Evolutionary conservation across 306 rosid species (phyloP), one percentile per base, ranked within the genome.

Genomic region (Vachellia collinsii): DNA sequence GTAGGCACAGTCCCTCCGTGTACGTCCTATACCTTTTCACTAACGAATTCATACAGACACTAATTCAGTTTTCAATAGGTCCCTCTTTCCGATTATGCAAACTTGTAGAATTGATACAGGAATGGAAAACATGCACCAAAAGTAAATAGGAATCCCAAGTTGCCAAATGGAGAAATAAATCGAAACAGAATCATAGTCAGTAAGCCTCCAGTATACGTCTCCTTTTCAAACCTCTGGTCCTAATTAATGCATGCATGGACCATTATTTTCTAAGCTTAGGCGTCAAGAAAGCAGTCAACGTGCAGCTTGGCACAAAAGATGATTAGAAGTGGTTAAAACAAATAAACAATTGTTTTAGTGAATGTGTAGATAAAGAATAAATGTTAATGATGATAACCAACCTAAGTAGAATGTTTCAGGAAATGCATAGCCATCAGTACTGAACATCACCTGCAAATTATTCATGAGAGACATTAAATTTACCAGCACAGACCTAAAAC

Each of bases 371-470:
- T 37, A 65, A 34, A 68, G 72, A 61, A 11, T 16, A 61, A 66
- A 43, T 51, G 36, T 20, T 37, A 67, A 64, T 50, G 38, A 67
- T 42, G 74, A 80, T 16, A 75, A 80, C 94, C 69, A 43, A 94
- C 99, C 99, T 88, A 94, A 88, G 87, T 89, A 94, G 83, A 84
- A 94, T 71, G 90, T 86, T 86, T 94, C 98, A 70, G 98, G 97
- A 85, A 89, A 92, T 9, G 94, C 91, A 67, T 77, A 85, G 75
- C 89, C 97, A 77, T 94, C 97, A 25, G 92, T 87, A 86, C 98
- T 92, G 91, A 94, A 92, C 97, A 94, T 92, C 85, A 94, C 97
- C 98, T 94, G 95, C 85, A 87, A 84, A 63, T 65, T 79, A 39
- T 74, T 77, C 74, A 70, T 42, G 54, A 58, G 77, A 69, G 38